Percentiles rank a stretch among this genome's conserved stretches.
phyloP scores from a whole-genome alignment of 75 land plant genomes.

The Larix kaempferi region DNA sequence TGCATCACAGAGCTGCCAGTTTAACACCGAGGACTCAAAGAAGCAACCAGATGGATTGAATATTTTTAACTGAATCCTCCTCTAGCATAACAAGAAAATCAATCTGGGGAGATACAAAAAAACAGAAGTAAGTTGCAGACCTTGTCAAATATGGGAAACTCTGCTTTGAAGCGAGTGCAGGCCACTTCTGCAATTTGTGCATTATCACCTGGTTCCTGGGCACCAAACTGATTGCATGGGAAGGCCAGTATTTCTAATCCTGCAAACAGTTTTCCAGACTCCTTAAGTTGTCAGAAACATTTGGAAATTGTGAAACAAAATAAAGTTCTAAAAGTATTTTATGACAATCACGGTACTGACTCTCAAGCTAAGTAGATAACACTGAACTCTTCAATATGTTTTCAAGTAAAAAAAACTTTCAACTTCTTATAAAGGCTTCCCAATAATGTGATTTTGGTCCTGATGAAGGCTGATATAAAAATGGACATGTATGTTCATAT shows the following conservation, averaged over 20 bases:
- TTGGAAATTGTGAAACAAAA: no score
- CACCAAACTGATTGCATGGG: slow-evolving; percentile 92
- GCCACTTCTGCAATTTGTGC: slow-evolving; percentile 72
- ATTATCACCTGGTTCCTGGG: slow-evolving; percentile 84
- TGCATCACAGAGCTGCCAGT: slow-evolving; percentile 10
- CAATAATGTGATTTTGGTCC: no score
- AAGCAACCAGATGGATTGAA: background rate
- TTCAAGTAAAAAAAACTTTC: no score
- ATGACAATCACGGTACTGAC: no score
- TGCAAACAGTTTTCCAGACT: slow-evolving; percentile 13
- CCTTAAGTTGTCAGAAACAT: no score
- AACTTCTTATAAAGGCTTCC: no score
- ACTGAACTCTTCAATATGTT: no score
- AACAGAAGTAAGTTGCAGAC: slow-evolving; percentile 14
- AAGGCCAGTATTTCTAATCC: slow-evolving; percentile 80
- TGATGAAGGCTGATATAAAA: no score
- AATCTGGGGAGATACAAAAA: background rate
- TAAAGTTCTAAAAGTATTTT: no score
- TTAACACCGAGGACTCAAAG: background rate
- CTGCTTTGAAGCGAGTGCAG: slow-evolving; percentile 88
- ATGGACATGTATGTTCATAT: no score
- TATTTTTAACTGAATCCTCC: background rate
- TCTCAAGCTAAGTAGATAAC: no score
- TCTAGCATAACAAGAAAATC: background rate
- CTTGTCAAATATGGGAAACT: slow-evolving; percentile 87